phyloP scores from a whole-genome alignment of 1,284 basidiomycete species.

The Apiotrichum siamense region DNA sequence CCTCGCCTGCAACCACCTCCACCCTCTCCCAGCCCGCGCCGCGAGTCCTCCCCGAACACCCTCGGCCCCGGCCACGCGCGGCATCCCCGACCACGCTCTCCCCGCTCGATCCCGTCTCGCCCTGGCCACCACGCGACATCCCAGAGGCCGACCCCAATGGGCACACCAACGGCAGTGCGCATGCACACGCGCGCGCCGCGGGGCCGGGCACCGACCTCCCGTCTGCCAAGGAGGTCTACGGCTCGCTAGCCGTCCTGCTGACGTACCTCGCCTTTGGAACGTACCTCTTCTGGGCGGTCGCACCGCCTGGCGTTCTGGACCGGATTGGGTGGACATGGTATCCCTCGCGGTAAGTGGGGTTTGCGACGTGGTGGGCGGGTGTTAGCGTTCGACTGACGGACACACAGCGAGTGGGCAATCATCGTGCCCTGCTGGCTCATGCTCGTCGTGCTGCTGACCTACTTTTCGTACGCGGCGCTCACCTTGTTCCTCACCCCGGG shows the following conservation, averaged over 20 bases:
- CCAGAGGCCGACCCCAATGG: conserved; percentile 46
- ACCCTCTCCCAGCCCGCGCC: too few relatives aligned
- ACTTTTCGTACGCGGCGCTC: conserved; percentile 68
- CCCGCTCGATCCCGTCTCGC: conserved; percentile 55
- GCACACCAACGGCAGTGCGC: conserved; percentile 48
- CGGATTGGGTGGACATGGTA: conserved; percentile 72
- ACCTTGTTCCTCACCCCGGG: conserved; percentile 65
- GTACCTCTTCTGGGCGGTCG: conserved; percentile 62
- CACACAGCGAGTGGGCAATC: conserved; percentile 77
- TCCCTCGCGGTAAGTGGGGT: conserved; percentile 63
- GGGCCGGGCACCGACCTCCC: conserved; percentile 25
- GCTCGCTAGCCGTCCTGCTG: conserved; percentile 73
- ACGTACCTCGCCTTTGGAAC: conserved; percentile 65
- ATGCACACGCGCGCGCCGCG: not conserved
- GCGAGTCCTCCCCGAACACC: too few relatives aligned
- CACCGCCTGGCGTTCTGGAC: conserved; percentile 55
- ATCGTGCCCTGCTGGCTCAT: conserved; percentile 75
- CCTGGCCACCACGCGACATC: conserved; percentile 48
- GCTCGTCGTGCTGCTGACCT: conserved; percentile 65
- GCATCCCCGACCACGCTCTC: conserved; percentile 20
- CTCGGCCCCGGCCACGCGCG: not conserved
- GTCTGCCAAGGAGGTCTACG: conserved; percentile 64
- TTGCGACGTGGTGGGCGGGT: too few relatives aligned
- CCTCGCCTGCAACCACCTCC: too few relatives aligned
- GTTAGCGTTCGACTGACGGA: not conserved